These are phyloP conservation scores for Dothiorella sarmentorum DNA, from an alignment of 2,329 filamentous ascomycete genomes.

Conservation along the genomic window DNA sequence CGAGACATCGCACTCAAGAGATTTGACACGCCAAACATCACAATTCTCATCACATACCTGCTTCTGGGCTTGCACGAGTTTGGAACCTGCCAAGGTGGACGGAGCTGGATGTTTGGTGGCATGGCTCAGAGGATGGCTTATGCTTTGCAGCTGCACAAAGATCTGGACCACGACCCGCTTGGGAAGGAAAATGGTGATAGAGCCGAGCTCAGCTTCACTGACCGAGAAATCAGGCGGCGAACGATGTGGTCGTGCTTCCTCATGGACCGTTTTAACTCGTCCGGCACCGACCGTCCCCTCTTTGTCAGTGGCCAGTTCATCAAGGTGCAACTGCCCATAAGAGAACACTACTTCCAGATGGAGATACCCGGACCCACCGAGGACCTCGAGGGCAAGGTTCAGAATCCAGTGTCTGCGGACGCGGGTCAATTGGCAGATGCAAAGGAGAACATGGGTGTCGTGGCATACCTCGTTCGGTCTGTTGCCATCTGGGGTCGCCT, in stretches of 20 bases:
- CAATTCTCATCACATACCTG: slow-evolving; percentile 85
- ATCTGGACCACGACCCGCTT: slow-evolving; percentile 77
- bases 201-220: slow-evolving; percentile 76
- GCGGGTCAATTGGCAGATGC: slow-evolving; percentile 64
- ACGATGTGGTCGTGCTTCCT: slow-evolving; percentile 99
- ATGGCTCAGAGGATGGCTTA: slow-evolving; percentile 97
- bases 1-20: slow-evolving; percentile 80
- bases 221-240: slow-evolving; percentile 85
- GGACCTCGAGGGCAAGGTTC: slow-evolving; percentile 68
- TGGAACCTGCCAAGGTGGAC: slow-evolving; percentile 90
- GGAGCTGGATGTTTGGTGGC: slow-evolving; percentile 93
- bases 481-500: slow-evolving; percentile 88
- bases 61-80: slow-evolving; percentile 92
- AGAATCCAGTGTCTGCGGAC: slow-evolving; percentile 59
- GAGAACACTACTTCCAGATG: slow-evolving; percentile 83
- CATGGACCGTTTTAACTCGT: slow-evolving; percentile 97
- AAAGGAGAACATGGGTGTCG: slow-evolving; percentile 87
- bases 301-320: slow-evolving; percentile 89
- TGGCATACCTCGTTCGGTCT: slow-evolving; percentile 81
- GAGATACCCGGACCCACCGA: slow-evolving; percentile 89
- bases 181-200: slow-evolving; percentile 55
- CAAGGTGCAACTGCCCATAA: slow-evolving; percentile 84
- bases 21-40: slow-evolving; percentile 95
- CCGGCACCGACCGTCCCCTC: slow-evolving; percentile 84
- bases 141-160: slow-evolving; percentile 87